Percentiles rank a stretch among this genome's conserved stretches.
These are phyloP conservation scores for Zygosaccharomyces gambellarensis DNA, from an alignment of 805 yeast genomes.

Conservation along the genomic window DNA sequence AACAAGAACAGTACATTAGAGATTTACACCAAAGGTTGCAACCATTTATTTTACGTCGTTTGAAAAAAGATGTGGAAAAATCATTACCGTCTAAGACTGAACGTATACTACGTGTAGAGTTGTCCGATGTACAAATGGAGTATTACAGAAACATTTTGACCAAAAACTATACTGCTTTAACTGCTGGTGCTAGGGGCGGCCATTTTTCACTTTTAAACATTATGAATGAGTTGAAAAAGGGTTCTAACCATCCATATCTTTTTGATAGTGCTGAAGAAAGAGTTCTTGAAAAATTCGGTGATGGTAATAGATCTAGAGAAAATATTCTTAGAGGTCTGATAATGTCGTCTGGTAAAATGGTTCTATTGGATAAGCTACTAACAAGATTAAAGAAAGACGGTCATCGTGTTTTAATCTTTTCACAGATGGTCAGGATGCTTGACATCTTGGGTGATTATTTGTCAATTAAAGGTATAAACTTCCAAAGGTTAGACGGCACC, in stretches of 20 bases:
- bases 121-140: slow-evolving; percentile 91
- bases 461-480: slow-evolving; percentile 77
- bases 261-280: slow-evolving; percentile 90
- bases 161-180: slow-evolving; percentile 85
- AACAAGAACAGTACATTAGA: slow-evolving; percentile 84
- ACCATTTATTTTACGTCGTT: slow-evolving; percentile 87
- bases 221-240: slow-evolving; percentile 94
- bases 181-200: slow-evolving; percentile 71
- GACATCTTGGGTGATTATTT: slow-evolving; percentile 93
- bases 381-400: slow-evolving; percentile 87
- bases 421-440: slow-evolving; percentile 95
- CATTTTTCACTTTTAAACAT: slow-evolving; percentile 84
- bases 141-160: slow-evolving; percentile 92
- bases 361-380: slow-evolving; percentile 80
- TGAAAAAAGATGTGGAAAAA: slow-evolving; percentile 96
- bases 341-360: slow-evolving; percentile 99
- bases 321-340: slow-evolving; percentile 82
- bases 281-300: slow-evolving; percentile 63
- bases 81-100: slow-evolving; percentile 94
- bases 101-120: slow-evolving; percentile 88
- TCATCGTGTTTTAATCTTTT: slow-evolving; percentile 89
- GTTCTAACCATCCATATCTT: slow-evolving; percentile 93
- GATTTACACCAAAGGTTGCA: slow-evolving; percentile 78
- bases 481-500: slow-evolving; percentile 95
- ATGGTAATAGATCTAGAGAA: slow-evolving; percentile 59